Base-by-base conservation (phyloP, 1,284 basidiomycete species). In the Earliella scabrosa region DNA sequence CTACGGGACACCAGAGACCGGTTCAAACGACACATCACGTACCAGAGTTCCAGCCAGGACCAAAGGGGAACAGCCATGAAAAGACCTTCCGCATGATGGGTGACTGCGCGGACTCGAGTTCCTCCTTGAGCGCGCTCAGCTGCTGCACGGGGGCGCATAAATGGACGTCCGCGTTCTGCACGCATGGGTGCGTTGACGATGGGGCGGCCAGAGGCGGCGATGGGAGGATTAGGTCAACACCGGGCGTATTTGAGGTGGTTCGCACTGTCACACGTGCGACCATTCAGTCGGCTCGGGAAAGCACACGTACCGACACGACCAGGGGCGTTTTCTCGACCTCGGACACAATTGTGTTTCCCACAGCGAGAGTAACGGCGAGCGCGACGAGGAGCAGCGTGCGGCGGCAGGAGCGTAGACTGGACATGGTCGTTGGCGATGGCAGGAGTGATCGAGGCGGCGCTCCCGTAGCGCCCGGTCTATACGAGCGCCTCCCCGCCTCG, bases 21-120 rank as follows among this genome's bases (percentile, higher is more conserved):
- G 26, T 18, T 18, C 23, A 31, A 32, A 23, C 14, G 23, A 31
- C 21, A 24, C 36, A 29, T 18, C 20, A 70, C 82, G 59, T 59
- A 86, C 84, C 74, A 45, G 92, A 89, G 71, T 95, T 95, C 85
- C 87, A 92, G 6, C 85, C 92, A 56, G 92, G 92, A 50, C 92
- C 85, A 66, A 94, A 95, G 20, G 92, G 92, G 70, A 95, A 95
- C 54, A 95, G 74, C 75, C 82, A 82, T 9, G 82, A 78, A 72
- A 94, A 95, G 44, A 93, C 79, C 65, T 85, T 82, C 41, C 88
- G 86, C 84, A 92, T 83, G 47, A 92, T 70, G 36, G 88, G 86
- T 18, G 88, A 91, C 69, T 84, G 80, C 55, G 78, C 73, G 40
- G 78, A 83, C 61, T 88, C 86, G 24, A 88, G 72, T 18, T 78